Conservation (phyloP, 1,284 basidiomycete genomes). For the Ceratobasidium theobromae region DNA sequence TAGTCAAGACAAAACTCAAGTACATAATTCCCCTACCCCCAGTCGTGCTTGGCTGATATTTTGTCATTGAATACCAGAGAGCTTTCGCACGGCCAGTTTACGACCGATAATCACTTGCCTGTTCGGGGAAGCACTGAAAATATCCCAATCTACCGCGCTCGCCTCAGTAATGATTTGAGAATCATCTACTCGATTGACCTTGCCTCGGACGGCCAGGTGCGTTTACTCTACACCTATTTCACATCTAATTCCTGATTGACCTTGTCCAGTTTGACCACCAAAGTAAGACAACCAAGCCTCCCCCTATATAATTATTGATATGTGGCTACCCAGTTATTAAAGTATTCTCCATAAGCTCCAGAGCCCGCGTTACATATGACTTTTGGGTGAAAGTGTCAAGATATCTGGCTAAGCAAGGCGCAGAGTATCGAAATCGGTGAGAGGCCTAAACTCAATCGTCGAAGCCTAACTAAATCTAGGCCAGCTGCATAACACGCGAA, state of each 20-base stretch:
- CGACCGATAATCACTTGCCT: constrained; percentile 1
- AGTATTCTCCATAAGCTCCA: constrained; percentile 1
- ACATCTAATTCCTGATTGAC: background rate
- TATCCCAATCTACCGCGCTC: constrained; percentile 13
- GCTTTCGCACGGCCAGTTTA: constrained; percentile 9
- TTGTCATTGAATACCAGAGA: background rate
- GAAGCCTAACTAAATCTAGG: background rate
- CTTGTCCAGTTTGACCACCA: constrained; percentile 11
- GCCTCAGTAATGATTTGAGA: constrained; percentile 12
- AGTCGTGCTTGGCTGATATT: background rate
- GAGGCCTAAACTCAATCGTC: background rate
- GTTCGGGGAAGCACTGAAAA: background rate
- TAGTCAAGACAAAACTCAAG: constrained; percentile 17
- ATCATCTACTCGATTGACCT: constrained; percentile 27
- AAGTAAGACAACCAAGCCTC: background rate
- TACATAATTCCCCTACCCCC: background rate
- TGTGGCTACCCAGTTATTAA: background rate
- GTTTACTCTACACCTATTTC: background rate
- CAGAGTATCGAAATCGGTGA: constrained; percentile 18
- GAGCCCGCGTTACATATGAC: constrained; percentile 8
- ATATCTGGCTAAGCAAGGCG: background rate
- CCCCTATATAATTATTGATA: background rate
- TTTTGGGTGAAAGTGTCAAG: constrained; percentile 28
- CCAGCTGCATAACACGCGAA: background rate
- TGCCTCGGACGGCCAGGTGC: background rate